Percentiles rank a stretch among this genome's conserved stretches.
These are phyloP conservation scores for Collybia sp. DNA, from an alignment of 768 basidiomycete genomes.

Conservation along the genomic window DNA sequence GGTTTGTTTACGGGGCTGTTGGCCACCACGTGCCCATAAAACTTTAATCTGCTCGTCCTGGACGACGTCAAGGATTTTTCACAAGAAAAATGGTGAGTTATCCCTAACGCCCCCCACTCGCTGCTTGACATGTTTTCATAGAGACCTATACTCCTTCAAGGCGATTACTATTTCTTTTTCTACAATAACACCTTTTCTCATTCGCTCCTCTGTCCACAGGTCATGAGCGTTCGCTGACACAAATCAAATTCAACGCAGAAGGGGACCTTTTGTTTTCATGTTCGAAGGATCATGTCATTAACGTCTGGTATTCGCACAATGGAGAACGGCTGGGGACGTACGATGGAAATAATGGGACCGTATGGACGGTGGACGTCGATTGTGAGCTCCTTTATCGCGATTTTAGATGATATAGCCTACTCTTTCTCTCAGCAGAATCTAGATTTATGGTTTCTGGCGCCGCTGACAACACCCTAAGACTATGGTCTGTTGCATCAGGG, in stretches of 20 bases:
- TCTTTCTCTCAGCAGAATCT: conserved; percentile 54
- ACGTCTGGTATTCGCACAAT: conserved; percentile 97
- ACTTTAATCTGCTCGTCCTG: too few relatives aligned
- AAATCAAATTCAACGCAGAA: conserved; percentile 96
- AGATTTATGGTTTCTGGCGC: conserved; percentile 86
- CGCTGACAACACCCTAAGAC: conserved; percentile 88
- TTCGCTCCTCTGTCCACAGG: conserved; percentile 41
- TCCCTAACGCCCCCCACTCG: too few relatives aligned
- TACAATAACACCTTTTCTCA: not conserved
- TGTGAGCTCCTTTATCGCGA: conserved; percentile 46
- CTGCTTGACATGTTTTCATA: conserved; percentile 16
- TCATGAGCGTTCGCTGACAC: conserved; percentile 95
- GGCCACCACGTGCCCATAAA: too few relatives aligned
- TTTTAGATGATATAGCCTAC: not conserved
- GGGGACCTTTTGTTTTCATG: conserved; percentile 95
- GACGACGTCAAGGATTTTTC: too few relatives aligned
- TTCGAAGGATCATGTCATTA: conserved; percentile 93
- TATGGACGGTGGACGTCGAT: conserved; percentile 97
- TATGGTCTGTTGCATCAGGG: conserved; percentile 88
- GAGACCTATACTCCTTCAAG: conserved; percentile 77
- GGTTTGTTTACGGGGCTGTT: too few relatives aligned
- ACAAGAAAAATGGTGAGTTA: too few relatives aligned
- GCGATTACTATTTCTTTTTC: conserved; percentile 21
- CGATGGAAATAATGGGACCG: conserved; percentile 90
- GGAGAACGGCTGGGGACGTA: conserved; percentile 97